A percentile compares a stretch with the other conserved stretches of the same genome.
Conservation (phyloP, 306 rosid species). For the Vicia faba region DNA sequence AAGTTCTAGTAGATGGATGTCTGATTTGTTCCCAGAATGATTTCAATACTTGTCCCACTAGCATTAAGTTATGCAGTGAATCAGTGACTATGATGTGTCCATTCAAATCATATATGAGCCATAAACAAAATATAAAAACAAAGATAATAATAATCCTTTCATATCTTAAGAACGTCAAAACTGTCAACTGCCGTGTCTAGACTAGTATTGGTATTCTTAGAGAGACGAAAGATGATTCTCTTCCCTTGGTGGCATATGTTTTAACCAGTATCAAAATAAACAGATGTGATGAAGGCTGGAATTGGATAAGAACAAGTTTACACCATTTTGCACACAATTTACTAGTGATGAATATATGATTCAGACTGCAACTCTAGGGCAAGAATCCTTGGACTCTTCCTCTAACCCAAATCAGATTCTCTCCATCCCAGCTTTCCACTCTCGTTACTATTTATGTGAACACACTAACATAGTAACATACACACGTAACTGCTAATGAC, state of each 20-base stretch:
- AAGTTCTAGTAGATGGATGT: slow-evolving; percentile 11
- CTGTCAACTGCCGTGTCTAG: slow-evolving; percentile 16
- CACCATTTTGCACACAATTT: background rate
- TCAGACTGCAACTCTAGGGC: slow-evolving; percentile 16
- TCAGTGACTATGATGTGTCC: slow-evolving; percentile 13
- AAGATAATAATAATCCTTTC: background rate
- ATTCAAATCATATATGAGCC: slow-evolving; percentile 26
- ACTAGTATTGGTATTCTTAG: background rate
- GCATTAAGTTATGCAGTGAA: slow-evolving; percentile 5
- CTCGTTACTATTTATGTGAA: background rate
- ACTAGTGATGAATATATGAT: background rate
- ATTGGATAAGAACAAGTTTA: background rate
- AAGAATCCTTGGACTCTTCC: background rate
- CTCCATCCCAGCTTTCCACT: slow-evolving; percentile 8
- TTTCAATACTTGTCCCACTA: slow-evolving; percentile 6
- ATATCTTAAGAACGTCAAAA: slow-evolving; percentile 5
- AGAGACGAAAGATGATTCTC: slow-evolving; percentile 17
- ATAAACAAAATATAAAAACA: slow-evolving; percentile 11
- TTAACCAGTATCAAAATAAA: slow-evolving; percentile 4
- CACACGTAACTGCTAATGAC: too few species aligned
- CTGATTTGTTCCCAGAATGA: slow-evolving; percentile 1
- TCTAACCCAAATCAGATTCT: slow-evolving; percentile 19
- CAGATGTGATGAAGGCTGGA: background rate
- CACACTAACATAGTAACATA: background rate
- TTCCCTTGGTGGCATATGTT: background rate